phyloP scores from a whole-genome alignment of 1,284 basidiomycete genomes.

The Apiotrichum porosum region DNA sequence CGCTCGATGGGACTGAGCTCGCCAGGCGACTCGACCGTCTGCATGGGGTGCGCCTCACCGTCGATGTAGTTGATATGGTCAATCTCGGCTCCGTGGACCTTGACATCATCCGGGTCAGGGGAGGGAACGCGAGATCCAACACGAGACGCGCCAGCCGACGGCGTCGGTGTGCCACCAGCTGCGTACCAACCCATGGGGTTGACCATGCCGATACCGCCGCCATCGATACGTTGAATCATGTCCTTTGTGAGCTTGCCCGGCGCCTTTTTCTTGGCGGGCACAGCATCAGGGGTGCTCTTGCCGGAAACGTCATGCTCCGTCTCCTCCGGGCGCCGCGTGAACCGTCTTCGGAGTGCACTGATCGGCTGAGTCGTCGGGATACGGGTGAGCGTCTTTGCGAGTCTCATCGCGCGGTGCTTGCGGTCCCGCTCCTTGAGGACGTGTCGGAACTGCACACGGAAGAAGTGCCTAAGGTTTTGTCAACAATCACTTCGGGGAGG shows the following conservation, averaged over 20 bases:
- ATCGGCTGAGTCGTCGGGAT: conserved; percentile 23
- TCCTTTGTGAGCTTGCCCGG: conserved; percentile 57
- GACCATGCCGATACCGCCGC: conserved; percentile 70
- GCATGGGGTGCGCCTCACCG: background rate
- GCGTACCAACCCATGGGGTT: conserved; percentile 64
- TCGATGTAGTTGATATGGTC: background rate
- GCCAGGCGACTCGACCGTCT: no score
- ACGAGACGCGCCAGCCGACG: background rate
- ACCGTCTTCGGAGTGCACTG: conserved; percentile 25
- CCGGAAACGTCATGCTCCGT: background rate
- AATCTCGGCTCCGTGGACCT: background rate
- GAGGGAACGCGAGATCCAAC: background rate
- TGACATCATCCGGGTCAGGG: background rate
- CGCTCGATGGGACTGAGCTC: background rate
- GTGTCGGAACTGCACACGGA: conserved; percentile 66
- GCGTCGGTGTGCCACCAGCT: conserved; percentile 11
- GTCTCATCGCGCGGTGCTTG: conserved; percentile 15
- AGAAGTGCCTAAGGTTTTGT: conserved; percentile 58
- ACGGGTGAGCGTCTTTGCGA: conserved; percentile 32
- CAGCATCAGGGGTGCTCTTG: background rate
- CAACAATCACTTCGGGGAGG: background rate
- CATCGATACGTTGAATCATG: conserved; percentile 77
- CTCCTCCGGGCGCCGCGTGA: conserved; percentile 13
- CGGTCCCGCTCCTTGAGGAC: conserved; percentile 55
- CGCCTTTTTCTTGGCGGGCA: conserved; percentile 34